Conservation (phyloP, 2,329 filamentous ascomycete species). For the Emericellopsis cladophorae region DNA sequence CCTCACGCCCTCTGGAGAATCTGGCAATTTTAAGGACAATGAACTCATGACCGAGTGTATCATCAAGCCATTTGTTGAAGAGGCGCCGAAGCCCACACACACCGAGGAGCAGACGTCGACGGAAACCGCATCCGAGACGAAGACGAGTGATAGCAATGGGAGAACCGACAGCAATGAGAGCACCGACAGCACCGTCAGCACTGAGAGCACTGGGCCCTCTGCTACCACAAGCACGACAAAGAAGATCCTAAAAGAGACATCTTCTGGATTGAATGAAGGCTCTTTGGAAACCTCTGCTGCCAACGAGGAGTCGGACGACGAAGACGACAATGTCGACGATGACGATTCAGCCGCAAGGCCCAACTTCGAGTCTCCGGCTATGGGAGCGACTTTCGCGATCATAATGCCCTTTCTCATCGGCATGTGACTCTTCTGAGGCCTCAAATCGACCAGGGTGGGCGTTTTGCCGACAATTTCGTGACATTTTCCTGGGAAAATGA, state of each 20-base stretch:
- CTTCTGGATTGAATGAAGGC: neutral
- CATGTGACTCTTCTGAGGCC: too few species aligned
- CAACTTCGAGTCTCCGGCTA: too few species aligned
- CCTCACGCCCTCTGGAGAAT: slow-evolving; percentile 21
- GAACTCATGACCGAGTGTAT: slow-evolving; percentile 19
- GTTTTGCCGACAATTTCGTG: too few species aligned
- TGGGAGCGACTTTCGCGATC: too few species aligned
- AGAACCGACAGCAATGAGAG: too few species aligned
- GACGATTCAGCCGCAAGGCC: neutral
- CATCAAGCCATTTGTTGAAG: neutral
- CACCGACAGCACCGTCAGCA: too few species aligned
- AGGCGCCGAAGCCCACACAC: neutral
- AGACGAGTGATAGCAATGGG: too few species aligned
- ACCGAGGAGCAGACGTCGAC: neutral
- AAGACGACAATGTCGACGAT: neutral
- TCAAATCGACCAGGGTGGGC: too few species aligned
- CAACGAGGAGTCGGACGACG: neutral
- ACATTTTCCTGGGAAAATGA: too few species aligned
- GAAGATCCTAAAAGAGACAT: neutral
- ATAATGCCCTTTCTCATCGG: too few species aligned
- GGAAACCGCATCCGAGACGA: neutral
- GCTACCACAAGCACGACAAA: neutral
- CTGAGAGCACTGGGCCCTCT: neutral
- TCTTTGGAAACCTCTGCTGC: neutral
- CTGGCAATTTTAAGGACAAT: slow-evolving; percentile 19